Evolutionary conservation across 2,329 filamentous ascomycete genomes (phyloP), one percentile per base, ranked within the genome.

Genomic region (Aspergillus terreus): DNA sequence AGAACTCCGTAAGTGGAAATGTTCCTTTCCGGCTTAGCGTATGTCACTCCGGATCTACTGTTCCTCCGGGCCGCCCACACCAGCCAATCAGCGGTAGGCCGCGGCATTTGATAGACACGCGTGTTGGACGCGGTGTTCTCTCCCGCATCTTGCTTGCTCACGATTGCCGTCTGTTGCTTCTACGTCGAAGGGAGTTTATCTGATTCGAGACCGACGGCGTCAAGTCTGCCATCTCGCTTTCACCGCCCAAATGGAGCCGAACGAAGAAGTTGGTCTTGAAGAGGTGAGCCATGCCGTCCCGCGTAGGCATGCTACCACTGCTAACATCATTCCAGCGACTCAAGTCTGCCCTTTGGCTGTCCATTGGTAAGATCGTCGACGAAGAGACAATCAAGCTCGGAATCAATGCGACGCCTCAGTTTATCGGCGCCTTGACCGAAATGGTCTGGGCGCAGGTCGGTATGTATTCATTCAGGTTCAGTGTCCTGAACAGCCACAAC

Each of bases 321-420:
- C 17, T 23, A 11, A 36, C 27, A 30, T 42, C 27, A n/a, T 9
- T 32, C 46, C 58, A 96, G 86, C 85, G 86, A 57, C 82, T 94
- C 63, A 95, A 95, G 77, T 84, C 88, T 33, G 87, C 88, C 12
- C 82, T 95, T 21, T 95, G 90, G 90, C 87, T 87, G 64, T 82
- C 85, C 21, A 82, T 95, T 53, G 89, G 90, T 59, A 88, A 90
- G 67, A 92, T 95, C 54, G 88, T 96, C 57, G 92, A 97, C 68
- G 85, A 92, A 58, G 87, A 95, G 67, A 86, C 85, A 15, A 75
- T 90, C 27, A 78, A 81, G 51, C 77, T 85, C 25, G 84, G 88
- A 65, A 81, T 90, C 57, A 96, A 95, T 70, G 90, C 92, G 6
- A 96, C 92, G 23, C 90, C 90, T 1, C 90, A 95, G 65, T 96